Conservation (phyloP, 2,329 filamentous ascomycete species). For the Incumbomyces delicatus region DNA sequence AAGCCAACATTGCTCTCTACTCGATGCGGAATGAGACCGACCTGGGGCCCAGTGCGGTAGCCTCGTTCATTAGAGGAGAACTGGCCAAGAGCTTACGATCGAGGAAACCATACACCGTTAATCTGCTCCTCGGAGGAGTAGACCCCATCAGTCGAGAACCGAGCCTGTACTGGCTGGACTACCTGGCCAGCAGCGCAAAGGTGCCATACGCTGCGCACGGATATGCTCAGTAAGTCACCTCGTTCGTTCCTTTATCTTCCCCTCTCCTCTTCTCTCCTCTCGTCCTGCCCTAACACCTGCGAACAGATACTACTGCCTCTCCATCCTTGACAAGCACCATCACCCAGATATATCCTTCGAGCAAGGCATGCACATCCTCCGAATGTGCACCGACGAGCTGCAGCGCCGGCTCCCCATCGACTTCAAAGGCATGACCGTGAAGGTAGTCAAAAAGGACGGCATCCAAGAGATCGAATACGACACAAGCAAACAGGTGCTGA, state of each 20-base stretch:
- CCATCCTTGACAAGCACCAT: slow-evolving; percentile 96
- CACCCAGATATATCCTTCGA: slow-evolving; percentile 85
- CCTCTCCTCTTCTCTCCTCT: too few relatives aligned
- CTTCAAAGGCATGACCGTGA: slow-evolving; percentile 93
- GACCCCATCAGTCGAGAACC: slow-evolving; percentile 88
- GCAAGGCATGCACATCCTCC: slow-evolving; percentile 82
- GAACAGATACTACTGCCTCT: slow-evolving; percentile 95
- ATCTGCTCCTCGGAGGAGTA: slow-evolving; percentile 86
- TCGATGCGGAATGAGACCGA: slow-evolving; percentile 96
- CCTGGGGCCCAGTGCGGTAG: slow-evolving; percentile 77
- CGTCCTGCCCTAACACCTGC: too few relatives aligned
- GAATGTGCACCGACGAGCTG: slow-evolving; percentile 92
- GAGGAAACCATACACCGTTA: slow-evolving; percentile 91
- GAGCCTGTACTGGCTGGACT: slow-evolving; percentile 93
- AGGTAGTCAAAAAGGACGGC: slow-evolving; percentile 90
- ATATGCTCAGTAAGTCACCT: slow-evolving; percentile 78
- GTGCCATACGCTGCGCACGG: slow-evolving; percentile 95
- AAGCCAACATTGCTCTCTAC: slow-evolving; percentile 96
- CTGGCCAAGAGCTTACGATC: slow-evolving; percentile 84
- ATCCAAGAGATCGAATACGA: slow-evolving; percentile 77
- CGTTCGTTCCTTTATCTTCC: background rate
- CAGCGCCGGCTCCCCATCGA: slow-evolving; percentile 95
- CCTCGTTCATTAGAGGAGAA: slow-evolving; percentile 88
- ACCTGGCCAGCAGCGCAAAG: slow-evolving; percentile 77
- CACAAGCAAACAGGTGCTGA: slow-evolving; percentile 55